Evolutionary conservation across 805 yeast genomes (phyloP).

Genomic region (Deakozyma indianensis): DNA sequence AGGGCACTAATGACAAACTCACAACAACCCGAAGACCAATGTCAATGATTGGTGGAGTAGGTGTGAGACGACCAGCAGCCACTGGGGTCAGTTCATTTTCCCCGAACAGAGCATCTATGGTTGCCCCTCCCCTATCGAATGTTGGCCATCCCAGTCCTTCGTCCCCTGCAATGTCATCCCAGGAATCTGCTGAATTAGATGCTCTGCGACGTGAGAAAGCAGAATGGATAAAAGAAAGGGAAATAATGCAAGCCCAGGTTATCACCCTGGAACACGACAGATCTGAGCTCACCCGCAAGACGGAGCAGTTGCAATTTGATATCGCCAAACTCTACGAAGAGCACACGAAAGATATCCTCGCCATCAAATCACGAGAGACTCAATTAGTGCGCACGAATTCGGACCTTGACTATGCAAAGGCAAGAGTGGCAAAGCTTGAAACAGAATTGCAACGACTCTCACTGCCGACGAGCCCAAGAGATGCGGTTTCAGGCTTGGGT

Average conservation of each 20-base stretch:
- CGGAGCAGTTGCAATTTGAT: slow-evolving; percentile 16
- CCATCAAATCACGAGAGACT: slow-evolving; percentile 53
- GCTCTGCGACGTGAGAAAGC: neutral
- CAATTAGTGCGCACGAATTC: slow-evolving; percentile 45
- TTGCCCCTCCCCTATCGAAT: slow-evolving; percentile 2
- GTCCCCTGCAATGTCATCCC: slow-evolving; percentile 6
- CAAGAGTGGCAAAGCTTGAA: slow-evolving; percentile 40
- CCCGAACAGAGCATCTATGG: slow-evolving; percentile 3
- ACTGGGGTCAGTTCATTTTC: slow-evolving; percentile 4
- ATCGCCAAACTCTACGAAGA: slow-evolving; percentile 30
- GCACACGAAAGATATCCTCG: slow-evolving; percentile 34
- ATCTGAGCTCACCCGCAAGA: slow-evolving; percentile 32
- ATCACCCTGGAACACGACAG: slow-evolving; percentile 18
- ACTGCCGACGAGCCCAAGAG: no score
- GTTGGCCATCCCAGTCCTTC: no score
- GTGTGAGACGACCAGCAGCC: neutral
- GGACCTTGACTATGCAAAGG: slow-evolving; percentile 45
- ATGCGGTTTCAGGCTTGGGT: no score
- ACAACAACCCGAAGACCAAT: slow-evolving; percentile 5
- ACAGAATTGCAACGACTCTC: slow-evolving; percentile 26
- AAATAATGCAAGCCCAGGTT: slow-evolving; percentile 1
- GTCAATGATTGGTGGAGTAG: slow-evolving; percentile 1
- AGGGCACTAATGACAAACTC: neutral
- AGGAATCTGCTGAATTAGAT: slow-evolving; percentile 4
- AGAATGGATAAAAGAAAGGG: slow-evolving; percentile 8